phyloP scores from a whole-genome alignment of 495 filamentous ascomycete genomes.

The Tetracladium setigerum region DNA sequence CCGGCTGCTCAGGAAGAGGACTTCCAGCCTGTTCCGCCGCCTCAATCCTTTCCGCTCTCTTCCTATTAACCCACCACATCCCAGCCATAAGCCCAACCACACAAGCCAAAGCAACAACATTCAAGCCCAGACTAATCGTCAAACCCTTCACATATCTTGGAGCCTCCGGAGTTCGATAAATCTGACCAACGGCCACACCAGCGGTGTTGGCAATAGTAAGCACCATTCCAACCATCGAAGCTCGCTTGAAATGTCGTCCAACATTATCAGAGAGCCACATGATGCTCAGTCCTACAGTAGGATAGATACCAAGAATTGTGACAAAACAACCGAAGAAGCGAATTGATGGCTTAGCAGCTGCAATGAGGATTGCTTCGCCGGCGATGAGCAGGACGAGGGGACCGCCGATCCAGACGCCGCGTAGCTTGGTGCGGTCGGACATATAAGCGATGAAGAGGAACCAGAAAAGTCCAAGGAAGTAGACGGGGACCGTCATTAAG shows the following conservation, averaged over 20 bases:
- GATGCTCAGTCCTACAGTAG: conserved; percentile 13
- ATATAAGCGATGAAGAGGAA: conserved; percentile 67
- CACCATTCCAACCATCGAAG: conserved; percentile 16
- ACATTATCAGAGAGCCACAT: conserved; percentile 19
- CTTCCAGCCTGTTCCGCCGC: conserved; percentile 20
- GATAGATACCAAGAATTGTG: conserved; percentile 16
- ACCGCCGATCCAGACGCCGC: conserved; percentile 13
- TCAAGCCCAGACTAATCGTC: conserved; percentile 37
- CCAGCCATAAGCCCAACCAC: conserved; percentile 55
- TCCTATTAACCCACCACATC: conserved; percentile 58
- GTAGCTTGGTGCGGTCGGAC: conserved; percentile 59
- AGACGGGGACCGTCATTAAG: conserved; percentile 78
- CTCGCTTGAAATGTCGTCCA: conserved; percentile 16
- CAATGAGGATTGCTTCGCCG: conserved; percentile 16
- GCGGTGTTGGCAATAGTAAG: conserved; percentile 16
- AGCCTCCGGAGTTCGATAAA: conserved; percentile 10
- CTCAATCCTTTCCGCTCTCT: conserved; percentile 49
- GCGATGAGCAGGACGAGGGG: conserved; percentile 14
- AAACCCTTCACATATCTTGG: conserved; percentile 41
- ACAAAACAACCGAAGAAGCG: conserved; percentile 17
- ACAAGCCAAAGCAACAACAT: conserved; percentile 42
- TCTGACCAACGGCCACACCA: conserved; percentile 16
- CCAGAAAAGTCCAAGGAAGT: conserved; percentile 67
- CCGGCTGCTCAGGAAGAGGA: conserved; percentile 45
- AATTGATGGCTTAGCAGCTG: conserved; percentile 8